These are phyloP conservation scores for Priceomyces castillae DNA, from an alignment of 805 yeast genomes.

Conservation along the genomic window DNA sequence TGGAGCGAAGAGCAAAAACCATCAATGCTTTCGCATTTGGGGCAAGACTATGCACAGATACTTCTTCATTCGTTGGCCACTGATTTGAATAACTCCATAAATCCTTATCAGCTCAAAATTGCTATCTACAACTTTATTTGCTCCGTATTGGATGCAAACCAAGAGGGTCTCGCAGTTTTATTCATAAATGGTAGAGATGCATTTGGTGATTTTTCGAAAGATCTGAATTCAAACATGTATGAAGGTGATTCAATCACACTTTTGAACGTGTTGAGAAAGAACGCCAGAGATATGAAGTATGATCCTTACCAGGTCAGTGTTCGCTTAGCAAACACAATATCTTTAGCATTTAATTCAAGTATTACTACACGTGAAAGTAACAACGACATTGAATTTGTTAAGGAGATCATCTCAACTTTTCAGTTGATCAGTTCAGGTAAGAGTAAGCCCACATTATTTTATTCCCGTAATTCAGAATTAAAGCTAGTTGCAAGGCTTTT, in stretches of 20 bases:
- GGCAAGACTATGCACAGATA: constrained; percentile 57
- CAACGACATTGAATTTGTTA: constrained; percentile 47
- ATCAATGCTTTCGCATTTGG: constrained; percentile 78
- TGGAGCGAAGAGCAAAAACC: constrained; percentile 63
- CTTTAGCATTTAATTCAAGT: constrained; percentile 78
- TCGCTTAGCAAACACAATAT: constrained; percentile 67
- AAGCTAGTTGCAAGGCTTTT: constrained; percentile 64
- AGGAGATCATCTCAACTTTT: constrained; percentile 38
- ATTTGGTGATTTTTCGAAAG: constrained; percentile 31
- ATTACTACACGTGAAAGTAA: constrained; percentile 55
- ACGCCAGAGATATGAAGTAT: constrained; percentile 48
- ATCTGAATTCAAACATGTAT: constrained; percentile 16
- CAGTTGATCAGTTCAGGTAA: constrained; percentile 20
- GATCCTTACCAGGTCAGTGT: constrained; percentile 64
- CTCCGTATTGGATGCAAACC: constrained; percentile 65
- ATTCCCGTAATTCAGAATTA: constrained; percentile 33
- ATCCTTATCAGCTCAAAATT: constrained; percentile 51
- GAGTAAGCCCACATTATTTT: constrained; percentile 40
- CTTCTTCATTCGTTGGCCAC: constrained; percentile 58
- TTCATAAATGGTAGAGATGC: constrained; percentile 61
- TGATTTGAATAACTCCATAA: constrained; percentile 58
- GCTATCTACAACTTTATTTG: constrained; percentile 63
- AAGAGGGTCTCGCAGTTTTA: constrained; percentile 72
- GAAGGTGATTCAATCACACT: constrained; percentile 38
- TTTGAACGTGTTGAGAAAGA: constrained; percentile 53